Conservation (phyloP, 495 filamentous ascomycete species). For the Aspergillus bertholletiae region DNA sequence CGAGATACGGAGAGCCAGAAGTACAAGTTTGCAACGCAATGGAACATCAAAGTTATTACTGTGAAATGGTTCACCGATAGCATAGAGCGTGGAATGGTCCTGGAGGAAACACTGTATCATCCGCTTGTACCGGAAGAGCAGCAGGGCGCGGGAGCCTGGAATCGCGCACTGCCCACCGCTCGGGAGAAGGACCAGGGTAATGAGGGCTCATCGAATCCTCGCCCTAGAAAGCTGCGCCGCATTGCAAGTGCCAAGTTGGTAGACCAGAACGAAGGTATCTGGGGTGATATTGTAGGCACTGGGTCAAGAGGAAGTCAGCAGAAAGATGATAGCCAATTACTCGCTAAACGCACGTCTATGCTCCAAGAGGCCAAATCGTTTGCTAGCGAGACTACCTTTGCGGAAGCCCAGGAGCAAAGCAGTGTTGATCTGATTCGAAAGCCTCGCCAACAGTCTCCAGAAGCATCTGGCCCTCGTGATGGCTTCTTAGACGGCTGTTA, state of each 20-base stretch:
- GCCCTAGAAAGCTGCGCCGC: constrained; percentile 67
- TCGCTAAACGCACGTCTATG: constrained; percentile 13
- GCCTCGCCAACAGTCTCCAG: constrained; percentile 8
- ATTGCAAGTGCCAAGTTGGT: constrained; percentile 74
- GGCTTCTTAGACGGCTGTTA: constrained; percentile 38
- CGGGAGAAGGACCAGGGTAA: constrained; percentile 22
- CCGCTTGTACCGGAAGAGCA: constrained; percentile 62
- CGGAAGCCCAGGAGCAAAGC: constrained; percentile 18
- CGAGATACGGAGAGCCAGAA: constrained; percentile 76
- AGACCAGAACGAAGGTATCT: constrained; percentile 76
- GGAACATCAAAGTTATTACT: constrained; percentile 73
- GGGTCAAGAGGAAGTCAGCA: constrained; percentile 31
- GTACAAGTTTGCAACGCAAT: constrained; percentile 77
- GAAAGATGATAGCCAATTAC: constrained; percentile 28
- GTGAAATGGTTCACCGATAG: constrained; percentile 85
- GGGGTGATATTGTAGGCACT: constrained; percentile 77
- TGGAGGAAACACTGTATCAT: constrained; percentile 82
- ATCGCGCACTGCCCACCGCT: constrained; percentile 39
- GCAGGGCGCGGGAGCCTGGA: constrained; percentile 78
- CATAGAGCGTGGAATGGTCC: constrained; percentile 84
- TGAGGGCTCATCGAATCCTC: constrained; percentile 27
- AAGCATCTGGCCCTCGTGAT: constrained; percentile 10
- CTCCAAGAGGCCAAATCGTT: constrained; percentile 41
- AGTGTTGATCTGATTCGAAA: no score
- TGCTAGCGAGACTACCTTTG: constrained; percentile 36